Evolutionary conservation across 2,329 filamentous ascomycete species (phyloP), one percentile per base, ranked within the genome.

Genomic region (Rutstroemia sydowiana): DNA sequence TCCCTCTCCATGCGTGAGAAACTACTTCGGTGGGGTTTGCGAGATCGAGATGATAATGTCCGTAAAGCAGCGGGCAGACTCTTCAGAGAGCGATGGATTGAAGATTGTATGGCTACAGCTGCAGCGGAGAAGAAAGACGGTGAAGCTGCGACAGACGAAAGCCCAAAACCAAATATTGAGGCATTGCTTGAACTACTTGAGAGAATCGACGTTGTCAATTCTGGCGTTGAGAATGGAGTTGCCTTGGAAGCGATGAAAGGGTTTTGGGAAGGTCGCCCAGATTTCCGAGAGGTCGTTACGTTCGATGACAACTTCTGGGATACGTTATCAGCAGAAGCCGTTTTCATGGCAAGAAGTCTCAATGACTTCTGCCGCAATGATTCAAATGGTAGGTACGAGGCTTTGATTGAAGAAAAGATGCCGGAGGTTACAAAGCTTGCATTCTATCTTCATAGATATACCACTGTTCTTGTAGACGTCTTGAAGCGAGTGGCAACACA

Each of bases 1-100:
- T 95, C 90, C 10, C 76, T 98, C 21, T 89, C 87, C 1, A 95
- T 97, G 84, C 79, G 93, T 65, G 93, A 98, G 69, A 97, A 97
- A 69, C 76, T 98, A 30, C 77, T 98, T 26, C 82, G 93, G 36
- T 98, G 93, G 93, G 93, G 93, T 46, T 74, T 98, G 37, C 83
- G 91, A 36, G 93, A 98, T 67, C 82, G 93, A 68, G 93, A 98
- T 60, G 92, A 97, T 59, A 89, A 87, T 60, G 93, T 98, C 11
- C 83, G 91, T 48, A 95, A 95, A 67, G 92, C 92, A 8, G 88
- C 93, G 3, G 89, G 87, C 7, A 85, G 88, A 42, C 75, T 97
- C 6, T 98, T 98, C 71, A 83, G 87, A 55, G 91, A 96, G 65
- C 82, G 89, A n/a, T 98, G 93, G 93, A 92, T 98, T 55, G 92